Percentiles rank a stretch among this genome's conserved stretches.
Evolutionary conservation across 352 stramenopile species (phyloP).

Genomic region (Pythium apleroticum): DNA sequence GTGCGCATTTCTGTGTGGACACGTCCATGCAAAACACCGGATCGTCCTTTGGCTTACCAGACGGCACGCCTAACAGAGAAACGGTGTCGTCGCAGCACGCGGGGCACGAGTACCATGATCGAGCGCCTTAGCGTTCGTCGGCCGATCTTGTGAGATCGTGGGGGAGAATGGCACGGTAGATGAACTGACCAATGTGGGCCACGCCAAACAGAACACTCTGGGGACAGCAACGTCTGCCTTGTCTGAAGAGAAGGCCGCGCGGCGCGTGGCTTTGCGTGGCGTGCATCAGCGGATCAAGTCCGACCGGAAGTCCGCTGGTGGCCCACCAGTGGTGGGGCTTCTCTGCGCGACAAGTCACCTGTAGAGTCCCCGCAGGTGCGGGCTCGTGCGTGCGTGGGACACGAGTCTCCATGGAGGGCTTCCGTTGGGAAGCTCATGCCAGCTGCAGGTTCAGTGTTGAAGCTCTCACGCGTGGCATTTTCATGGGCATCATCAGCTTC

Average conservation of each 20-base stretch:
- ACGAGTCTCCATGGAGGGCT: not conserved
- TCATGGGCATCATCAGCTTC: not conserved
- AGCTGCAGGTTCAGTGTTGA: not conserved
- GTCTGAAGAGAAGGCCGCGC: not conserved
- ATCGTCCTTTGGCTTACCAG: not conserved
- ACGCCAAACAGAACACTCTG: not conserved
- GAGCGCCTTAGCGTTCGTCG: not conserved
- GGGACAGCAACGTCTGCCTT: not conserved
- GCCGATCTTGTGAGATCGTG: not conserved
- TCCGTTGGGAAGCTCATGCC: not conserved
- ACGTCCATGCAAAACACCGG: no score
- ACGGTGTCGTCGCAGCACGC: not conserved
- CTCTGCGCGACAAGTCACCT: not conserved
- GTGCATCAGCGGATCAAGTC: not conserved
- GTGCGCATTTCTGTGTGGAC: no score
- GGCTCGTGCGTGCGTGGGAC: not conserved
- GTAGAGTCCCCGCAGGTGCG: not conserved
- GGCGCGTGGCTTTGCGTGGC: not conserved
- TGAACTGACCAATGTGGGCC: not conserved
- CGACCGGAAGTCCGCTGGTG: not conserved
- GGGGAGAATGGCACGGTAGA: no score
- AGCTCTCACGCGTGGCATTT: not conserved
- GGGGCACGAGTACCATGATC: not conserved
- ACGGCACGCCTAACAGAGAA: not conserved
- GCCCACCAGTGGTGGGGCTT: not conserved